These are phyloP conservation scores for Leccinum rimulosum DNA, from an alignment of 768 basidiomycete species.

Conservation along the genomic window DNA sequence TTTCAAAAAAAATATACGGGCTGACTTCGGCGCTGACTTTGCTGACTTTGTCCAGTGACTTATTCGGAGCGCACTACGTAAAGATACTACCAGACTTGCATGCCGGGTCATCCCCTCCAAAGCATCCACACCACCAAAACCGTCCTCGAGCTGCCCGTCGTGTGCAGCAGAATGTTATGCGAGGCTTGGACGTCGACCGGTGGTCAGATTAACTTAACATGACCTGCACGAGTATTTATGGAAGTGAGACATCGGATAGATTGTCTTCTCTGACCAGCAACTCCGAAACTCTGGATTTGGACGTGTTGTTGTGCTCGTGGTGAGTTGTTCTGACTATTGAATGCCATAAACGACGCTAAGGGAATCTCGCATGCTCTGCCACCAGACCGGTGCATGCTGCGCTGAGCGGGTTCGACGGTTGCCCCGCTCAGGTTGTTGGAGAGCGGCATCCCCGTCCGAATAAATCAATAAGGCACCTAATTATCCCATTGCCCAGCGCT, in stretches of 20 bases:
- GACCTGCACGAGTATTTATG: background rate
- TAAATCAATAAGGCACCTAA: constrained; percentile 46
- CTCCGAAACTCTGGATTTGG: background rate
- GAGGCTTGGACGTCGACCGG: background rate
- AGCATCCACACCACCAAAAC: background rate
- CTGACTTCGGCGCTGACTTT: no score
- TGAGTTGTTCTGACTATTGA: background rate
- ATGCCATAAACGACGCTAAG: background rate
- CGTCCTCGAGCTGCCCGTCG: background rate
- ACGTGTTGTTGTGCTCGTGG: constrained; percentile 18
- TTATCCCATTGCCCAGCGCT: constrained; percentile 36
- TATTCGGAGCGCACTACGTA: background rate
- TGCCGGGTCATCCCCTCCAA: background rate
- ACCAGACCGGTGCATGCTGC: constrained; percentile 26
- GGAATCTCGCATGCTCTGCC: background rate
- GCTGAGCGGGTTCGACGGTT: constrained; percentile 27
- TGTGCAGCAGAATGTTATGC: background rate
- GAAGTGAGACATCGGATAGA: no score
- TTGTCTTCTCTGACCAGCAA: no score
- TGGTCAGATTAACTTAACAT: background rate
- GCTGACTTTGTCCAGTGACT: no score
- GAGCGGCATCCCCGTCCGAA: constrained; percentile 47
- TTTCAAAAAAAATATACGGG: no score
- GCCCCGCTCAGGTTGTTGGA: constrained; percentile 35
- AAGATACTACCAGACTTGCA: background rate